Percentiles rank a stretch among this genome's conserved stretches.
Evolutionary conservation across 1,139 yeast species (phyloP).

Genomic region (Eremothecium coryli): DNA sequence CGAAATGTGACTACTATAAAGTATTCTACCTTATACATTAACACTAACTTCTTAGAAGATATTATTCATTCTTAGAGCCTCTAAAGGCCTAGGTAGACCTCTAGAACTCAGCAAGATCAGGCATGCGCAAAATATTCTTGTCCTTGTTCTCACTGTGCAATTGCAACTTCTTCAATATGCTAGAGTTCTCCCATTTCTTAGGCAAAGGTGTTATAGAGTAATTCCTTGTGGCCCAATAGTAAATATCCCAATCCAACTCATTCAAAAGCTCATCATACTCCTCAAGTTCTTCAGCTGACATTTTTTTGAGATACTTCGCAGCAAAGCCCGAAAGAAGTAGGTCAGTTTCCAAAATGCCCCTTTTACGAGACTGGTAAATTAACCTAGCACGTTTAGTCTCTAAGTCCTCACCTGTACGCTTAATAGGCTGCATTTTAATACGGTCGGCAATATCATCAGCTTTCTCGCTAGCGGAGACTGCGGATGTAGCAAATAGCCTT

Average conservation of each 20-base stretch:
- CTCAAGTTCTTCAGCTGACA: conserved; percentile 60
- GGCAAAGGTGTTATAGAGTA: conserved; percentile 77
- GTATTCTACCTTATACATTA: no score
- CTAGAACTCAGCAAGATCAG: conserved; percentile 41
- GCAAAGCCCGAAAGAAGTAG: conserved; percentile 79
- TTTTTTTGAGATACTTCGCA: conserved; percentile 50
- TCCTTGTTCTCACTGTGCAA: conserved; percentile 67
- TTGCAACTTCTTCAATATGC: conserved; percentile 57
- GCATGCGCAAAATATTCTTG: conserved; percentile 77
- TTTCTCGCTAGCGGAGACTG: conserved; percentile 5
- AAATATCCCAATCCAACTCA: conserved; percentile 97
- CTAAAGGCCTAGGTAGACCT: no score
- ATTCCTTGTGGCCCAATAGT: conserved; percentile 92
- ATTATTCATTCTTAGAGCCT: no score
- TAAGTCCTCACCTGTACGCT: conserved; percentile 63
- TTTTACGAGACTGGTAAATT: conserved; percentile 82
- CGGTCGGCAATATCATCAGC: conserved; percentile 22
- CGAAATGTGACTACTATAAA: no score
- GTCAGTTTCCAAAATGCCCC: conserved; percentile 94
- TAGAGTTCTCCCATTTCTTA: conserved; percentile 66
- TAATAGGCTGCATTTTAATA: conserved; percentile 64
- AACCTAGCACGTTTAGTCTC: conserved; percentile 78
- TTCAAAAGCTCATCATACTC: conserved; percentile 83
- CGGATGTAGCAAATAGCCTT: background rate
- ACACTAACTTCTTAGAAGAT: no score